These are phyloP conservation scores for Pythium scleroteichum DNA, from an alignment of 352 stramenopile genomes.

Conservation along the genomic window DNA sequence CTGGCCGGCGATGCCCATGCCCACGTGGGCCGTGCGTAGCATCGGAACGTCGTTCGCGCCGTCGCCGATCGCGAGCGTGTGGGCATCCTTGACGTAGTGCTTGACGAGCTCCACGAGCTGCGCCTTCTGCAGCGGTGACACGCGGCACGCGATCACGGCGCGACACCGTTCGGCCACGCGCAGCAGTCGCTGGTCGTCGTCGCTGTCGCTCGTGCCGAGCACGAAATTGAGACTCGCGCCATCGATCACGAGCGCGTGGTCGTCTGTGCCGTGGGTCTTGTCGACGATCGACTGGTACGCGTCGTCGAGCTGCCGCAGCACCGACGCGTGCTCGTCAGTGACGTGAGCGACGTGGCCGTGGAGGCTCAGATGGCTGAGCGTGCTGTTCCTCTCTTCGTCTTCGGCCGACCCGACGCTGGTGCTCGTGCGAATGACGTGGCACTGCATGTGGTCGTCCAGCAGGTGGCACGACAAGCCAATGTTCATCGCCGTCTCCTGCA, in stretches of 20 bases:
- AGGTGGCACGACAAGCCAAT: conserved; percentile 79
- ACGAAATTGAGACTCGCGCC: conserved; percentile 87
- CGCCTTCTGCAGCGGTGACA: conserved; percentile 98
- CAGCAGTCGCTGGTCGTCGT: conserved; percentile 55
- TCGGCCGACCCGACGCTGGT: conserved; percentile 19
- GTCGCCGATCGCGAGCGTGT: conserved; percentile 88
- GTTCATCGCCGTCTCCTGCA: conserved; percentile 88
- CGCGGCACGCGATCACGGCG: conserved; percentile 96
- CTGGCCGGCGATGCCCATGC: conserved; percentile 94
- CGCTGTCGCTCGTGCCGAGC: conserved; percentile 44
- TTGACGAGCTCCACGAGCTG: conserved; percentile 96
- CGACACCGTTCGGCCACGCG: conserved; percentile 88
- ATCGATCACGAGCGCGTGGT: conserved; percentile 93
- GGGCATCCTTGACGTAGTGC: conserved; percentile 65
- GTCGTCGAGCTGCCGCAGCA: conserved; percentile 25
- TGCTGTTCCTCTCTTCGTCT: conserved; percentile 38
- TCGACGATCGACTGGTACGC: not conserved
- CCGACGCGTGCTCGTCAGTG: conserved; percentile 17
- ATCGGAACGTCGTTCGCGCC: conserved; percentile 90
- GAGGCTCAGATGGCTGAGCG: too few species aligned
- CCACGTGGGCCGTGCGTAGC: conserved; percentile 87
- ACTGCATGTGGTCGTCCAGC: conserved; percentile 92
- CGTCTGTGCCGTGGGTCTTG: conserved; percentile 9
- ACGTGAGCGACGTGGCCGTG: too few species aligned
- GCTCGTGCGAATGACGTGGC: conserved; percentile 64